A percentile compares a stretch with the other conserved stretches of the same genome.
Evolutionary conservation across 2,329 filamentous ascomycete genomes (phyloP).

Genomic region (Penicillium sp.): DNA sequence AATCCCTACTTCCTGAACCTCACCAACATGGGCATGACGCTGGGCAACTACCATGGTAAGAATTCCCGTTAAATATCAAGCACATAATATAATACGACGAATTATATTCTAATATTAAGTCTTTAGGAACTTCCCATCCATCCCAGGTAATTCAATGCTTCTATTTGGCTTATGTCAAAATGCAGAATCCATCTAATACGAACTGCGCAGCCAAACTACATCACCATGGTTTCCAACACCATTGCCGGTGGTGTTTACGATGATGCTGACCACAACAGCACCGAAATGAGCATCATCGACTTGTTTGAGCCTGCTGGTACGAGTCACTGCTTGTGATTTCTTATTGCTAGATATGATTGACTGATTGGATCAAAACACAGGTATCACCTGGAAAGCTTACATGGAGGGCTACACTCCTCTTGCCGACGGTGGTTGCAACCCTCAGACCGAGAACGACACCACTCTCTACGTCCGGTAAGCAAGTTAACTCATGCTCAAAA

Average conservation of each 20-base stretch:
- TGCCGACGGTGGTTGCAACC: slow-evolving; percentile 15
- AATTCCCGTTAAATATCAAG: background rate
- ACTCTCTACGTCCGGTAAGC: slow-evolving; percentile 16
- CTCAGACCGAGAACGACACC: slow-evolving; percentile 6
- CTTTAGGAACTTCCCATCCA: slow-evolving; percentile 15
- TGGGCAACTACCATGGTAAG: slow-evolving; percentile 4
- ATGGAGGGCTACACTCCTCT: slow-evolving; percentile 16
- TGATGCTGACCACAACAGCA: slow-evolving; percentile 16
- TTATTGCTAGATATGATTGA: background rate
- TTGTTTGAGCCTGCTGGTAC: slow-evolving; percentile 15
- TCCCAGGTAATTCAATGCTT: slow-evolving; percentile 2
- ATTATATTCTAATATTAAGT: background rate
- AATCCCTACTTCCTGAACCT: slow-evolving; percentile 12
- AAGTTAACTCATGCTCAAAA: background rate
- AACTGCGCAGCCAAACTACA: slow-evolving; percentile 15
- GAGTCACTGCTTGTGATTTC: background rate
- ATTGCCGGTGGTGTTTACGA: slow-evolving; percentile 13
- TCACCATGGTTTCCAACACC: slow-evolving; percentile 15
- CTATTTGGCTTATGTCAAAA: background rate
- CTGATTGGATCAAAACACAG: background rate
- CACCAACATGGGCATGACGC: slow-evolving; percentile 12
- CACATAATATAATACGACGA: background rate
- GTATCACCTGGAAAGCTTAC: slow-evolving; percentile 17
- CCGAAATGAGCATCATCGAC: slow-evolving; percentile 15
- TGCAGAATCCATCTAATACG: background rate